phyloP scores from a whole-genome alignment of 306 rosid species.

The Cicer judaicum region DNA sequence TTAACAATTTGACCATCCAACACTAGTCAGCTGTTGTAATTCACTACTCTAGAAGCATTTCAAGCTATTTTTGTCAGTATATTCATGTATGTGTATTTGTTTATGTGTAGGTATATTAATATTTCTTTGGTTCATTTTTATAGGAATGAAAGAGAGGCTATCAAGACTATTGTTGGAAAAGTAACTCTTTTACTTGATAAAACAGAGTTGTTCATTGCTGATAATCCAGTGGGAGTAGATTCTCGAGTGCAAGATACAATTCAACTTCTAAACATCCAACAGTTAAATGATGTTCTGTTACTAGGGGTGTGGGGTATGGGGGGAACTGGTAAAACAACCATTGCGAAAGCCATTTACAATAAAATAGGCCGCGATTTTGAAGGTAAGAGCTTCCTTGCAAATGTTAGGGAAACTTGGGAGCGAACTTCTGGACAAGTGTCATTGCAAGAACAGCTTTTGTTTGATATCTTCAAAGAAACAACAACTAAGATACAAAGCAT shows the following conservation, averaged over 20 bases:
- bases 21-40: no score
- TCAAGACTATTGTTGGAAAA: neutral
- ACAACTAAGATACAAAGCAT: neutral
- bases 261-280: no score
- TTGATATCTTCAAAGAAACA: neutral
- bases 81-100: no score
- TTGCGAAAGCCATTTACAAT: neutral
- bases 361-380: neutral
- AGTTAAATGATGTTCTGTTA: neutral
- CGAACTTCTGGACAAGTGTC: neutral
- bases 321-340: slow-evolving; percentile 3
- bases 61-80: no score
- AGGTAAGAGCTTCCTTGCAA: neutral
- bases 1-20: no score
- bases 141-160: slow-evolving; percentile 16
- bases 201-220: neutral
- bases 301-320: slow-evolving; percentile 34
- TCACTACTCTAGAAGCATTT: no score
- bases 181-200: slow-evolving; percentile 3
- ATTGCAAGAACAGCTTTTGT: slow-evolving; percentile 34
- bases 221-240: slow-evolving; percentile 24
- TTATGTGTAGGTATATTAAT: no score
- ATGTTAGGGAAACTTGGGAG: neutral
- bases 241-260: neutral
- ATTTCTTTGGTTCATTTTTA: no score